phyloP scores from a whole-genome alignment of 2,329 filamentous ascomycete genomes.

The Amauroascus niger region DNA sequence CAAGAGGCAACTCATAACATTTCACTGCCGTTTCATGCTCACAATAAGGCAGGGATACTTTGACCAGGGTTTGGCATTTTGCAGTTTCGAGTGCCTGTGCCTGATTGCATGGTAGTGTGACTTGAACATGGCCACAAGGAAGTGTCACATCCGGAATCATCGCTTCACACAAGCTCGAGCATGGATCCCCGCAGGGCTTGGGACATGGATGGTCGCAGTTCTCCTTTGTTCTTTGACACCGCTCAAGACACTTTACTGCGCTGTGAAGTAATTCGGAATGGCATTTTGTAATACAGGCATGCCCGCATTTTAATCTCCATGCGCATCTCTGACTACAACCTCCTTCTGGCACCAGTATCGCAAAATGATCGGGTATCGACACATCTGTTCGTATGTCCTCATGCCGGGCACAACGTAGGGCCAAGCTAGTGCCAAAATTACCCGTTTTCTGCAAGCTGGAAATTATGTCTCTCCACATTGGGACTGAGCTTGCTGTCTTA shows the following conservation, averaged over 20 bases:
- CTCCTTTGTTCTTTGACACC: conserved; percentile 29
- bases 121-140: conserved; percentile 4
- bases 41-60: no score
- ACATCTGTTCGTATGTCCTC: conserved; percentile 43
- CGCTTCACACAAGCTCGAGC: no score
- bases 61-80: not conserved
- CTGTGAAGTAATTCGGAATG: conserved; percentile 38
- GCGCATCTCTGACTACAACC: conserved; percentile 48
- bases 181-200: conserved; percentile 34
- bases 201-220: conserved; percentile 37
- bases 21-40: not conserved
- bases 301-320: conserved; percentile 37
- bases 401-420: conserved; percentile 48
- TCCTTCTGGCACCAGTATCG: conserved; percentile 48
- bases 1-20: not conserved
- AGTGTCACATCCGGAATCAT: no score
- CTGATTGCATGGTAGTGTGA: not conserved
- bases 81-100: not conserved
- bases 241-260: conserved; percentile 33
- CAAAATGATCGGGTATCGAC: conserved; percentile 49
- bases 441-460: conserved; percentile 2
- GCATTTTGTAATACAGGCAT: conserved; percentile 38
- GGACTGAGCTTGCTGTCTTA: conserved; percentile 7
- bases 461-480: conserved; percentile 13
- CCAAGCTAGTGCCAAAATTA: conserved; percentile 2